These are phyloP conservation scores for Pythium volutum DNA, from an alignment of 352 stramenopile genomes.

Conservation along the genomic window DNA sequence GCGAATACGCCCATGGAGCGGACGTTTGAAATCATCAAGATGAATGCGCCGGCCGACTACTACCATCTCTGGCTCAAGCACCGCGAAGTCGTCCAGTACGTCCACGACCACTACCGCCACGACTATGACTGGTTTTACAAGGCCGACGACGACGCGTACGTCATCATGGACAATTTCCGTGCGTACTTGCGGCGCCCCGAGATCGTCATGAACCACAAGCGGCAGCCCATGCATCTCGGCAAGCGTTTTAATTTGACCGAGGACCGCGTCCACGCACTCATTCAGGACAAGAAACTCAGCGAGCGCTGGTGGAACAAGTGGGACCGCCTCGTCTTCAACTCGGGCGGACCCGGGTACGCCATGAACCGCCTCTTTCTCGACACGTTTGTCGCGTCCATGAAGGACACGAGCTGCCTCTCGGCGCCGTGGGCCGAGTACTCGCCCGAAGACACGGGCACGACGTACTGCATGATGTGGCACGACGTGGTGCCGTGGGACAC, in stretches of 20 bases:
- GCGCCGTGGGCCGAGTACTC: constrained; percentile 62
- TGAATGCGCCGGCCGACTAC: constrained; percentile 50
- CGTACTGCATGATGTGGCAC: constrained; percentile 87
- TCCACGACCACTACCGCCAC: constrained; percentile 70
- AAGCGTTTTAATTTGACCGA: constrained; percentile 78
- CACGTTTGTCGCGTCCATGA: constrained; percentile 56
- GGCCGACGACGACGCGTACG: constrained; percentile 79
- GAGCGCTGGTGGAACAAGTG: constrained; percentile 59
- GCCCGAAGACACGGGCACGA: constrained; percentile 73
- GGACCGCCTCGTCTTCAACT: constrained; percentile 82
- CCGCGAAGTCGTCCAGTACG: constrained; percentile 65
- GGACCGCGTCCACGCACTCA: constrained; percentile 28
- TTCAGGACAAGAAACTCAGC: constrained; percentile 57
- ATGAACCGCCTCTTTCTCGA: constrained; percentile 82
- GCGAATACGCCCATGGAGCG: constrained; percentile 21
- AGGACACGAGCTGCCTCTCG: constrained; percentile 58
- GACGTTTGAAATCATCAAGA: constrained; percentile 50
- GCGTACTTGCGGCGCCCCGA: constrained; percentile 58
- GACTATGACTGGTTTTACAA: constrained; percentile 89
- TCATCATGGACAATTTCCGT: constrained; percentile 75
- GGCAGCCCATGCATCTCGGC: constrained; percentile 77
- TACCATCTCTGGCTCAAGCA: constrained; percentile 85
- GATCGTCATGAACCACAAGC: constrained; percentile 52
- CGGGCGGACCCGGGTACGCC: constrained; percentile 68
- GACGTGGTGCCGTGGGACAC: constrained; percentile 72